Conservation (phyloP, 345 rosid genomes). For the Gossypium bickii region DNA sequence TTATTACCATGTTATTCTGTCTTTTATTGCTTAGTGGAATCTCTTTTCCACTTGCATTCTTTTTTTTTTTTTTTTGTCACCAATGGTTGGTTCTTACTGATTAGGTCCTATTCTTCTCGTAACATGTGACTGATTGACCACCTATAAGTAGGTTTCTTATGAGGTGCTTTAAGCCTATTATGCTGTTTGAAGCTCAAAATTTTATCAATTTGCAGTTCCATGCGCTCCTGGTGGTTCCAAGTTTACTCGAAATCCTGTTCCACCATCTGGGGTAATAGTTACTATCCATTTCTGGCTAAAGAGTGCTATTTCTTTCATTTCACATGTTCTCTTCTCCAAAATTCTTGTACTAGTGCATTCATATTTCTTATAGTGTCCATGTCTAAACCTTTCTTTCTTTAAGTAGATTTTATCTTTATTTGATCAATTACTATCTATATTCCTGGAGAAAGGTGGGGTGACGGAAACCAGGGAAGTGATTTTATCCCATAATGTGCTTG, state of each 20-base stretch:
- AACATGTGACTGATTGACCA: background rate
- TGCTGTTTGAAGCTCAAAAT: conserved; percentile 12
- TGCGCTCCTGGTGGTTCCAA: conserved; percentile 99
- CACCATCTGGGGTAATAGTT: conserved; percentile 79
- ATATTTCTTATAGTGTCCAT: background rate
- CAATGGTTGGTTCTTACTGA: background rate
- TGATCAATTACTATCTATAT: background rate
- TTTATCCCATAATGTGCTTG: background rate
- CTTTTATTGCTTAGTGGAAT: background rate
- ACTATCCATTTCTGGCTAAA: background rate
- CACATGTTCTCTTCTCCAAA: background rate
- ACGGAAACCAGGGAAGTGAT: background rate
- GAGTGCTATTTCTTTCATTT: conserved; percentile 6
- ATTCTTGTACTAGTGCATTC: background rate
- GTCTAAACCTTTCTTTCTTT: background rate
- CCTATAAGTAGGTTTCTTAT: background rate
- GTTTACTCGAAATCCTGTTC: conserved; percentile 90
- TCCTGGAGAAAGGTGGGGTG: background rate
- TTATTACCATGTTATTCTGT: background rate
- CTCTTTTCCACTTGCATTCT: background rate
- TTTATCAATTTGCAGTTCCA: conserved; percentile 58
- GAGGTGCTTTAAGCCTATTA: background rate
- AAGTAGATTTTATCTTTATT: background rate
- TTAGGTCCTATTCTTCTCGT: background rate
- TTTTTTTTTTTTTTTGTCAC: background rate